Conservation (phyloP, 805 yeast genomes). For the Brettanomyces custersianus region DNA sequence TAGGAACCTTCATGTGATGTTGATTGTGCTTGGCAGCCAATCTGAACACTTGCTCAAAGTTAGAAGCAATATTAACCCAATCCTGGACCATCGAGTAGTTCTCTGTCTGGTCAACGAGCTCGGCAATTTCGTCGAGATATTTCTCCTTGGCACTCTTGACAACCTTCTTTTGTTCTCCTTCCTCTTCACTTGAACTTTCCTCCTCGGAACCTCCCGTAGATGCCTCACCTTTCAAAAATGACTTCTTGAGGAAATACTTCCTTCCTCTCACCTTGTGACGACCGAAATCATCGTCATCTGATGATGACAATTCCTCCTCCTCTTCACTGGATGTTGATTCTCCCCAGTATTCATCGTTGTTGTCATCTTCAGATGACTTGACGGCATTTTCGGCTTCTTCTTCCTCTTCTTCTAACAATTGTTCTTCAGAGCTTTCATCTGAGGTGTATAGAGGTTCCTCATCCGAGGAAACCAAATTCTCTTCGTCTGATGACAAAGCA, state of each 20-base stretch:
- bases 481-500: slow-evolving; percentile 43
- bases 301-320: slow-evolving; percentile 26
- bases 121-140: slow-evolving; percentile 77
- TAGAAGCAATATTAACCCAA: slow-evolving; percentile 68
- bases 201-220: slow-evolving; percentile 8
- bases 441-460: slow-evolving; percentile 42
- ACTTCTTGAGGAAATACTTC: slow-evolving; percentile 44
- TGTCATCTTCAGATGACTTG: slow-evolving; percentile 6
- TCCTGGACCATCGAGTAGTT: slow-evolving; percentile 60
- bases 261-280: slow-evolving; percentile 40
- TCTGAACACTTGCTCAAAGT: slow-evolving; percentile 73
- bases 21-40: slow-evolving; percentile 60
- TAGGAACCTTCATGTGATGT: slow-evolving; percentile 70
- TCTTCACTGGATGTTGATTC: slow-evolving; percentile 24
- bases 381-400: slow-evolving; percentile 10
- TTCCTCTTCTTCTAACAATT: slow-evolving; percentile 29
- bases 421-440: neutral
- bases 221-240: slow-evolving; percentile 31
- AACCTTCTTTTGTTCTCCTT: slow-evolving; percentile 57
- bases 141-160: slow-evolving; percentile 93
- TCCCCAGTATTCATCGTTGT: slow-evolving; percentile 26
- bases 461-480: slow-evolving; percentile 47
- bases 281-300: slow-evolving; percentile 37
- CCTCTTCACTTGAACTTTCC: slow-evolving; percentile 29
- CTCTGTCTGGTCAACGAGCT: slow-evolving; percentile 57